Percentiles rank a stretch among this genome's conserved stretches.
phyloP scores from a whole-genome alignment of 176 grass and related monocot species.

The Aegilops tauschii region DNA sequence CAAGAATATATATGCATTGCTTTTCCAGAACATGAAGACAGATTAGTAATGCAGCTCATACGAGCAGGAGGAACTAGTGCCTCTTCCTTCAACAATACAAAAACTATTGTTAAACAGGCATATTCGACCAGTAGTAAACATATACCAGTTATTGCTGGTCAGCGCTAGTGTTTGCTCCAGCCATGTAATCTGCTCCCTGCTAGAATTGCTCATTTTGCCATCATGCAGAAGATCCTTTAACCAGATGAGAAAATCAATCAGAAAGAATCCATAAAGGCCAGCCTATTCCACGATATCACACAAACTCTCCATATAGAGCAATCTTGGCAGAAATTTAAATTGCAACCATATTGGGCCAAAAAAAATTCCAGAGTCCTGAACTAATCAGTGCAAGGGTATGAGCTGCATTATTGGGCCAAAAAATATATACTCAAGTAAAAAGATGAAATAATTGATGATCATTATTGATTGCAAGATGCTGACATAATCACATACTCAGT shows the following conservation, averaged over 20 bases:
- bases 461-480: background rate
- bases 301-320: background rate
- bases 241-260: background rate
- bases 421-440: background rate
- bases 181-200: constrained; percentile 41
- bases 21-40: background rate
- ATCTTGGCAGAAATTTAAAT: background rate
- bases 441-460: background rate
- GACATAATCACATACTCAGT: background rate
- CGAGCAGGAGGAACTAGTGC: no score
- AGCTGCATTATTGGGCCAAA: background rate
- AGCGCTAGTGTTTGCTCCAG: constrained; percentile 23
- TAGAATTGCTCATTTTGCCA: constrained; percentile 33
- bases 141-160: constrained; percentile 42
- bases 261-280: constrained; percentile 11
- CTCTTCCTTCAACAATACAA: background rate
- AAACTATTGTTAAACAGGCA: background rate
- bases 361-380: background rate
- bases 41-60: background rate
- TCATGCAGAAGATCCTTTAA: constrained; percentile 44
- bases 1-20: background rate
- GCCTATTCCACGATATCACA: background rate
- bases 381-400: background rate
- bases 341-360: background rate
- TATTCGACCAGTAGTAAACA: background rate